Evolutionary conservation across 2,329 filamentous ascomycete genomes (phyloP).

Genomic region (Epicoccum sorghinum): DNA sequence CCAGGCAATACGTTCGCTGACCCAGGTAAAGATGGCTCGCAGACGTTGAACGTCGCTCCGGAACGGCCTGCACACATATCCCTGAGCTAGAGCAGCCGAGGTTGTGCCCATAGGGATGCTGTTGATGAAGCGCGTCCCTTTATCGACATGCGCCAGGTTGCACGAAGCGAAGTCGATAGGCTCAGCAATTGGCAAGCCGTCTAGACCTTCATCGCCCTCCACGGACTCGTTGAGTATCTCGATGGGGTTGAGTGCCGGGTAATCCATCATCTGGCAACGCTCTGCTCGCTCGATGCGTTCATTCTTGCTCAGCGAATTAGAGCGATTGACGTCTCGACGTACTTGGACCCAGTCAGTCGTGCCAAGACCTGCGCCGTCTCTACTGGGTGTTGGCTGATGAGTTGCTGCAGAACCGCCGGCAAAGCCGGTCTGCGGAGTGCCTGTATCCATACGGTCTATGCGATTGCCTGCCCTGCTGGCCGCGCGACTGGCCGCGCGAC

Average conservation of each 20-base stretch:
- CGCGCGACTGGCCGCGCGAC: slow-evolving; percentile 51
- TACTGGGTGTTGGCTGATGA: slow-evolving; percentile 53
- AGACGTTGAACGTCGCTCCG: slow-evolving; percentile 91
- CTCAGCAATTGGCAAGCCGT: slow-evolving; percentile 81
- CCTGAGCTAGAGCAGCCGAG: slow-evolving; percentile 81
- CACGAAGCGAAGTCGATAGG: slow-evolving; percentile 80
- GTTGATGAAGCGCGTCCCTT: slow-evolving; percentile 89
- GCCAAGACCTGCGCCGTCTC: slow-evolving; percentile 71
- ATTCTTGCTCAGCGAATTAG: slow-evolving; percentile 88
- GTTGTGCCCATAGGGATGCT: slow-evolving; percentile 83
- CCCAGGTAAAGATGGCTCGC: slow-evolving; percentile 96
- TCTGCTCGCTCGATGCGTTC: slow-evolving; percentile 85
- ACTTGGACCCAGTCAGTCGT: slow-evolving; percentile 95
- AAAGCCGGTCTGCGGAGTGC: slow-evolving; percentile 58
- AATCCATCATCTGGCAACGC: slow-evolving; percentile 92
- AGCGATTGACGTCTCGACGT: slow-evolving; percentile 90
- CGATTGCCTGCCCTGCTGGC: slow-evolving; percentile 35
- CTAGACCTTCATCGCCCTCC: slow-evolving; percentile 86
- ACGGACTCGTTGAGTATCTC: slow-evolving; percentile 85
- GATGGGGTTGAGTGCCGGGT: slow-evolving; percentile 84
- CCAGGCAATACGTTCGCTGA: slow-evolving; percentile 92
- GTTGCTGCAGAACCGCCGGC: slow-evolving; percentile 52
- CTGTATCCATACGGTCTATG: slow-evolving; percentile 36
- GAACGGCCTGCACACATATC: slow-evolving; percentile 92
- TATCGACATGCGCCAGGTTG: slow-evolving; percentile 88